Evolutionary conservation across 768 basidiomycete species (phyloP).

Genomic region (Dendrothele bispora): DNA sequence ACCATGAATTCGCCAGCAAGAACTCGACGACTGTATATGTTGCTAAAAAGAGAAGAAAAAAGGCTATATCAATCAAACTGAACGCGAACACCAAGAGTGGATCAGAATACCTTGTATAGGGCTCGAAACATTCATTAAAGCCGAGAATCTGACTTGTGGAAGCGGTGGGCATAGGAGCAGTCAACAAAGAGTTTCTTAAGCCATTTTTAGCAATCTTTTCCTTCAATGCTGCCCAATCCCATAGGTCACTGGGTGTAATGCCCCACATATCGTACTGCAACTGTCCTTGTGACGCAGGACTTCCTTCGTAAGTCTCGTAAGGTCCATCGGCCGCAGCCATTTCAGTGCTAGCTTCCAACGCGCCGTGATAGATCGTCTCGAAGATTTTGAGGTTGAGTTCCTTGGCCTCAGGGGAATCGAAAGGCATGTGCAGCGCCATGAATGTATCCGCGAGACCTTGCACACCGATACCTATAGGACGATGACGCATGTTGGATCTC

Average conservation of each 20-base stretch:
- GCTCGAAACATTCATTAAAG: conserved; percentile 85
- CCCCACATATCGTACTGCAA: conserved; percentile 82
- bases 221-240: conserved; percentile 77
- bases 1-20: conserved; percentile 86
- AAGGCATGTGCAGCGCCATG: conserved; percentile 81
- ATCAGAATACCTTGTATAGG: conserved; percentile 61
- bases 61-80: too few relatives aligned
- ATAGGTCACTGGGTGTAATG: conserved; percentile 62
- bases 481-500: conserved; percentile 77
- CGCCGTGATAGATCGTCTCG: conserved; percentile 84
- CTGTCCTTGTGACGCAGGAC: conserved; percentile 64
- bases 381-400: conserved; percentile 78
- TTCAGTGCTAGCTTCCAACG: conserved; percentile 72
- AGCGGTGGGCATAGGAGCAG: conserved; percentile 86
- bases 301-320: conserved; percentile 72
- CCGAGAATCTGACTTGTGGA: conserved; percentile 84
- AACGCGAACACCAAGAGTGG: conserved; percentile 9
- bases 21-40: conserved; percentile 84
- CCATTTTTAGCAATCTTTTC: conserved; percentile 68
- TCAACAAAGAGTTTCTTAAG: conserved; percentile 73
- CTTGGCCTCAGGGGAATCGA: conserved; percentile 69
- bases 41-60: conserved; percentile 43
- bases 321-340: conserved; percentile 59
- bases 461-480: conserved; percentile 81
- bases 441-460: conserved; percentile 85